These are phyloP conservation scores for Hortaea sp. DNA, from an alignment of 2,329 filamentous ascomycete genomes.

Conservation along the genomic window DNA sequence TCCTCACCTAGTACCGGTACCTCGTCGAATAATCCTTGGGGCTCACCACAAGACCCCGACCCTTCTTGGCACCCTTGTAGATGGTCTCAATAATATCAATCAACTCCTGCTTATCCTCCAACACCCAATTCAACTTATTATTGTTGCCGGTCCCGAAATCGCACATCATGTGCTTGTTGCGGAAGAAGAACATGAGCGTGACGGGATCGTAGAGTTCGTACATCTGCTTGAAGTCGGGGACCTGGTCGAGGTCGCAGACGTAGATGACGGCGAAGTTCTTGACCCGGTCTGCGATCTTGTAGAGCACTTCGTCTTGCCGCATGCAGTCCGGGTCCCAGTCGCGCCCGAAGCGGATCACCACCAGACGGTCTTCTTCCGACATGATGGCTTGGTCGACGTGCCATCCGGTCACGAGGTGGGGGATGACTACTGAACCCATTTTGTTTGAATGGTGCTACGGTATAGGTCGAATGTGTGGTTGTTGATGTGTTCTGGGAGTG, in stretches of 20 bases:
- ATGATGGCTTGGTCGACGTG: slow-evolving; percentile 96
- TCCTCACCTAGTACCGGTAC: slow-evolving; percentile 49
- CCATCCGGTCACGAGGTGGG: slow-evolving; percentile 86
- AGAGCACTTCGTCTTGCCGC: slow-evolving; percentile 85
- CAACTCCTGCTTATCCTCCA: slow-evolving; percentile 96
- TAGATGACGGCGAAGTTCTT: slow-evolving; percentile 93
- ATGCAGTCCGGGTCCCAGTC: slow-evolving; percentile 75
- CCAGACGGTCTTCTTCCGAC: slow-evolving; percentile 80
- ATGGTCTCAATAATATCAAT: slow-evolving; percentile 98
- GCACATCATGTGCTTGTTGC: slow-evolving; percentile 98
- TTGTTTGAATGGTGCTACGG: slow-evolving; percentile 5
- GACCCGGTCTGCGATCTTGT: slow-evolving; percentile 84
- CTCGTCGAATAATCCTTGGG: slow-evolving; percentile 75
- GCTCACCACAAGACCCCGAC: slow-evolving; percentile 87
- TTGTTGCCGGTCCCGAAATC: slow-evolving; percentile 98
- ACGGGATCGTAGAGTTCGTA: slow-evolving; percentile 74
- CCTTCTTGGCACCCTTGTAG: slow-evolving; percentile 97
- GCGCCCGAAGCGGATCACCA: slow-evolving; percentile 86
- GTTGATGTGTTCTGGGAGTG: background rate
- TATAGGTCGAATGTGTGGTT: background rate
- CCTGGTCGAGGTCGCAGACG: slow-evolving; percentile 82
- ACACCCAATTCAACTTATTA: slow-evolving; percentile 93
- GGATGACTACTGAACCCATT: slow-evolving; percentile 82
- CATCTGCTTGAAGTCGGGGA: slow-evolving; percentile 93
- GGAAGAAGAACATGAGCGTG: slow-evolving; percentile 96